Conservation (phyloP, 306 rosid genomes). For the Acacia acuminata region DNA sequence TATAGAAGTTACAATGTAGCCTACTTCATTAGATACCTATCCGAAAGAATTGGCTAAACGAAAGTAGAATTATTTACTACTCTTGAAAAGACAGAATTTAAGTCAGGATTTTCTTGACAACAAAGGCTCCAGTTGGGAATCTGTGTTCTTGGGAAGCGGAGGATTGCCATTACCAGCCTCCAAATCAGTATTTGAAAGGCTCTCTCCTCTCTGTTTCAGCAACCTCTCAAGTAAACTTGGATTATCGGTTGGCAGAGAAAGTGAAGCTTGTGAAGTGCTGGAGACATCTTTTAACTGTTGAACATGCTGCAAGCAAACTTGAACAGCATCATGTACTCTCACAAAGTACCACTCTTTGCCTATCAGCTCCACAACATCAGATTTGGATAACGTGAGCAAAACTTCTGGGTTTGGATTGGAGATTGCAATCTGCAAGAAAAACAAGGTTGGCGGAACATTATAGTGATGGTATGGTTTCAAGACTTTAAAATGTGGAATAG, state of each 20-base stretch:
- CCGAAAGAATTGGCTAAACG: slow-evolving; percentile 32
- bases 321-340: slow-evolving; percentile 98
- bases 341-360: slow-evolving; percentile 98
- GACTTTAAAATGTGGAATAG: not conserved
- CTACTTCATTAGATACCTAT: slow-evolving; percentile 24
- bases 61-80: slow-evolving; percentile 24
- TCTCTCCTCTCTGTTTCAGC: slow-evolving; percentile 52
- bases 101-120: slow-evolving; percentile 56
- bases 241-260: slow-evolving; percentile 38
- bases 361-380: slow-evolving; percentile 79
- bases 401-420: slow-evolving; percentile 88
- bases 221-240: slow-evolving; percentile 49
- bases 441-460: slow-evolving; percentile 1
- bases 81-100: slow-evolving; percentile 30
- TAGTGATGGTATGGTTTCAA: not conserved
- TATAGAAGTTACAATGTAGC: not conserved
- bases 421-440: slow-evolving; percentile 75
- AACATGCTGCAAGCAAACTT: slow-evolving; percentile 92
- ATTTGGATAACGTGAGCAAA: slow-evolving; percentile 69
- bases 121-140: slow-evolving; percentile 75
- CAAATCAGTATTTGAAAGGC: slow-evolving; percentile 44
- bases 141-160: slow-evolving; percentile 35
- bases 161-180: slow-evolving; percentile 62
- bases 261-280: slow-evolving; percentile 33
- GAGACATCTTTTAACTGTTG: slow-evolving; percentile 50